Conservation (phyloP, 2,329 filamentous ascomycete genomes). For the Didymella glomerata region DNA sequence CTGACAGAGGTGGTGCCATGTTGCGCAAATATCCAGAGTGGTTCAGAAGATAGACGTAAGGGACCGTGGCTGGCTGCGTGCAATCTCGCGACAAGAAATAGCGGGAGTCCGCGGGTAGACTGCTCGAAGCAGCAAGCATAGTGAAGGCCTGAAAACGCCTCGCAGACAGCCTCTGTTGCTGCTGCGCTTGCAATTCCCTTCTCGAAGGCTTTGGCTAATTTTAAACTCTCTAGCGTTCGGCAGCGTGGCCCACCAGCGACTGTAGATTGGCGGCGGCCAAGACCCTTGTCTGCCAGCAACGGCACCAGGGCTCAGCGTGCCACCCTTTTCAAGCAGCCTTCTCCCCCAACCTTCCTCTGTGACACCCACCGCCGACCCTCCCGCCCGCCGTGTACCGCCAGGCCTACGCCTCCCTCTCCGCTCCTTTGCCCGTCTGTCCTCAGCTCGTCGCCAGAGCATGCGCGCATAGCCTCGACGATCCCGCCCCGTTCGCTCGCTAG, state of each 20-base stretch:
- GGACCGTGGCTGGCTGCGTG: slow-evolving; percentile 3
- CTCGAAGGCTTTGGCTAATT: slow-evolving; percentile 10
- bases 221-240: slow-evolving; percentile 14
- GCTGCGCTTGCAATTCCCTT: slow-evolving; percentile 14
- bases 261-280: slow-evolving; percentile 16
- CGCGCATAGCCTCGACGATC: slow-evolving; percentile 33
- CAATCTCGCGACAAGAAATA: slow-evolving; percentile 6
- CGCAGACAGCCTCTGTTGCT: background rate
- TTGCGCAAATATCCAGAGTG: background rate
- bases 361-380: slow-evolving; percentile 17
- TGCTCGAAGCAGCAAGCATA: slow-evolving; percentile 12
- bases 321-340: slow-evolving; percentile 20
- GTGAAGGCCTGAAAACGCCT: background rate
- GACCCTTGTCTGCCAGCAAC: slow-evolving; percentile 8
- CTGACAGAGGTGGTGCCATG: background rate
- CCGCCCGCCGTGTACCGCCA: slow-evolving; percentile 24
- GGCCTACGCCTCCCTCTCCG: slow-evolving; percentile 22
- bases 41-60: background rate
- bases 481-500: slow-evolving; percentile 31
- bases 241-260: slow-evolving; percentile 11
- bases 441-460: slow-evolving; percentile 33
- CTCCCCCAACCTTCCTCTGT: slow-evolving; percentile 11
- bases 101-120: slow-evolving; percentile 11
- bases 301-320: slow-evolving; percentile 15
- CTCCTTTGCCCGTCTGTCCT: slow-evolving; percentile 28